Evolutionary conservation across 1,139 yeast genomes (phyloP).

Genomic region (Pichia norvegensis): DNA sequence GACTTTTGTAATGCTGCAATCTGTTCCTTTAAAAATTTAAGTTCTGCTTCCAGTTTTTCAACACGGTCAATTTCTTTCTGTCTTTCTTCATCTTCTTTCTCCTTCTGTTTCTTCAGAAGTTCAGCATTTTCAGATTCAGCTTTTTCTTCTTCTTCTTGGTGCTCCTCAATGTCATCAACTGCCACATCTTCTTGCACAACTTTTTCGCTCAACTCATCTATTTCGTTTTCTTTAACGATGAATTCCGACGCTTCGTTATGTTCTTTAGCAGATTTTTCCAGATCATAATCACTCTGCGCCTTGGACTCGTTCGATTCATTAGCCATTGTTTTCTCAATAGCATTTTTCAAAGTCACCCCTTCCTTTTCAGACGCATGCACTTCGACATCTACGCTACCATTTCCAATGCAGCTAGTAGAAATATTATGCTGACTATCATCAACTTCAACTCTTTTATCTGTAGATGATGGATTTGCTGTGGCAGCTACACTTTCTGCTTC

Average conservation of each 20-base stretch:
- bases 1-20: conserved; percentile 1
- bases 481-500: not conserved
- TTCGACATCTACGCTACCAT: not conserved
- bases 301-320: no score
- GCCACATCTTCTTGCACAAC: no score
- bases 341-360: no score
- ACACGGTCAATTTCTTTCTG: not conserved
- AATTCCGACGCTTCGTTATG: no score
- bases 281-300: no score
- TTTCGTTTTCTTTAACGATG: no score
- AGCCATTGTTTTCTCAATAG: no score
- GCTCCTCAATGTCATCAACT: not conserved
- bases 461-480: not conserved
- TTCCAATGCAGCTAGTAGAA: not conserved
- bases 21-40: conserved; percentile 4
- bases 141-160: not conserved
- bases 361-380: not conserved
- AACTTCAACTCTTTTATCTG: not conserved
- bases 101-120: not conserved
- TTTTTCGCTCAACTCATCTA: no score
- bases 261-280: no score
- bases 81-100: not conserved
- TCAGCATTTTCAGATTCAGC: not conserved
- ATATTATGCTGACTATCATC: not conserved
- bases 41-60: conserved; percentile 9